Base-by-base conservation (phyloP, 179 eudicot species). In the Corrigiola litoralis region DNA sequence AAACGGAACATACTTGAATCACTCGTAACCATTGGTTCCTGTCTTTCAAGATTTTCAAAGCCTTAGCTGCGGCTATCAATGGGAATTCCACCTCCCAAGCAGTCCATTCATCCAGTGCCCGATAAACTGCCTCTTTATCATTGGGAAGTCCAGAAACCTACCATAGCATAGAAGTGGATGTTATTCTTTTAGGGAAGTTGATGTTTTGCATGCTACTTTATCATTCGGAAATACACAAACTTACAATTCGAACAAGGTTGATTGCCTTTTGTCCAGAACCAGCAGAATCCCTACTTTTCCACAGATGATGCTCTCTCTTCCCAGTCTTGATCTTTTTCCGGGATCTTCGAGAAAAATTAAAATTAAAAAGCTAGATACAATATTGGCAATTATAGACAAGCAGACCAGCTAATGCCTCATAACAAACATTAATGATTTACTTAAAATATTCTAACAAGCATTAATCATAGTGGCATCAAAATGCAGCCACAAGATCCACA, bases 1-100 rank as follows among this genome's bases (percentile, higher is more conserved):
- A 60, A 20, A 61, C 23, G 25, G 48, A n/a, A 36, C 84, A 51
- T 78, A 85, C 98, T 58, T 85, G 98, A 63, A 87, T 84, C 20
- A 90, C 78, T 49, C 89, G 80, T 56, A 61, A 71, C 98, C 98
- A 92, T 58, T 81, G 90, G 48, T 51, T 85, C 74, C 82, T 79
- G 44, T 71, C 76, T 79, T 73, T 84, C 36, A 87, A 74, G 75
- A 90, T 87, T 71, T 64, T 75, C 63, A 88, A 62, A 74, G 92
- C 96, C 78, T 94, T 94, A 16, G 97, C 83, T 18, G 89, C 96
- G 32, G 96, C 95, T 64, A 92, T 76, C 72, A 92, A 58, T n/a
- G 97, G 95, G 72, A 92, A 92, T 53, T 92, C 95, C 51, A 81
- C 49, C 79, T 92, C 98, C 95, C 96, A 90, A 57, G 92, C 96